These are phyloP conservation scores for Diutina rugosa DNA, from an alignment of 1,139 yeast genomes.

Conservation along the genomic window DNA sequence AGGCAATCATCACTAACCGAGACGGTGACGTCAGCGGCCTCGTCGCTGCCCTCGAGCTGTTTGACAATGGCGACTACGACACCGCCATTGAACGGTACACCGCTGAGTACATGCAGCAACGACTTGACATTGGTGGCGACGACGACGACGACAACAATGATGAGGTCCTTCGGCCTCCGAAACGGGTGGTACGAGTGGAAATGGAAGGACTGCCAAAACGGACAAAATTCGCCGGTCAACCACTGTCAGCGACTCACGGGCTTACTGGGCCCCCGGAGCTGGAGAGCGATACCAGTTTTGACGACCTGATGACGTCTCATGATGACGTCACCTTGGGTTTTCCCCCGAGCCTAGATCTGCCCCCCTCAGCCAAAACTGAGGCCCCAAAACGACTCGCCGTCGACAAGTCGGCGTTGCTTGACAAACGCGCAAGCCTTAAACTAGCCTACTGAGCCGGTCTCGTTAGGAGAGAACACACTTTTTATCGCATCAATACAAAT, in stretches of 20 bases:
- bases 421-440: neutral
- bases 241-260: too few species aligned
- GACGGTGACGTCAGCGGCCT: neutral
- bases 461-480: neutral
- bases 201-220: neutral
- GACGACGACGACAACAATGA: neutral
- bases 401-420: neutral
- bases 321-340: neutral
- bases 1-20: neutral
- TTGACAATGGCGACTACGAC: neutral
- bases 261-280: neutral
- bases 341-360: neutral
- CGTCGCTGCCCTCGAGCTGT: neutral
- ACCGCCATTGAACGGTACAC: neutral
- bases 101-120: neutral
- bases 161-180: neutral
- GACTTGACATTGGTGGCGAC: neutral
- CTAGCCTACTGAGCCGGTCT: neutral
- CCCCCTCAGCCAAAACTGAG: neutral
- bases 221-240: neutral
- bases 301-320: neutral
- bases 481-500: too few species aligned
- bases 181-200: neutral
- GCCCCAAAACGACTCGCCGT: neutral
- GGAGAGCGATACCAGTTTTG: neutral